Evolutionary conservation across 768 basidiomycete species (phyloP).

Genomic region (Lentinula lateritia): DNA sequence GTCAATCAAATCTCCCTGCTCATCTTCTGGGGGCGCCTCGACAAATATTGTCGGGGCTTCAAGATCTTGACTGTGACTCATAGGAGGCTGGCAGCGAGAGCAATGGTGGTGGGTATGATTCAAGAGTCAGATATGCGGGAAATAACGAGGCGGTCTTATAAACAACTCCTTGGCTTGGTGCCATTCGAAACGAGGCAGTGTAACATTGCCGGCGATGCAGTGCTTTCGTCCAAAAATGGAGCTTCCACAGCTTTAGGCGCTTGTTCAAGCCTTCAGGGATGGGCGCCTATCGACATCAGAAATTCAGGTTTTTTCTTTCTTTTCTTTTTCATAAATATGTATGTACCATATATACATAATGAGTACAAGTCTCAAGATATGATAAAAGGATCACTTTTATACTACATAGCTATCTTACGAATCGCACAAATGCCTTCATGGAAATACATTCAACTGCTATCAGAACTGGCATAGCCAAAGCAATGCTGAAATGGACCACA

Average conservation of each 20-base stretch:
- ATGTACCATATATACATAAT: too few species aligned
- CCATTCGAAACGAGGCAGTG: background rate
- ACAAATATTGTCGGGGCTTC: constrained; percentile 6
- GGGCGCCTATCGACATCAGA: background rate
- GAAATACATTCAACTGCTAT: background rate
- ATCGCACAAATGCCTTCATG: background rate
- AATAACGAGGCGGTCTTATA: background rate
- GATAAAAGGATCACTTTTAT: too few species aligned
- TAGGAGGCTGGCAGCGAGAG: background rate
- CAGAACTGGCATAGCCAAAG: background rate
- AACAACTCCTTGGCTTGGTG: background rate
- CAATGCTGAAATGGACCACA: background rate
- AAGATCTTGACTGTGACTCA: constrained; percentile 3
- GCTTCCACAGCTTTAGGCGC: background rate
- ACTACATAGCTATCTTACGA: too few species aligned
- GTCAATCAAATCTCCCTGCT: constrained; percentile 6
- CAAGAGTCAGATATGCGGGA: background rate
- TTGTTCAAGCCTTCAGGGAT: too few species aligned
- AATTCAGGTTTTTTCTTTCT: too few species aligned
- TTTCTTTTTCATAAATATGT: too few species aligned
- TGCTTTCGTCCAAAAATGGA: background rate
- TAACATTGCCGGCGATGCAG: background rate
- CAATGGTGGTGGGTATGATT: background rate
- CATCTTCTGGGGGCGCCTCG: constrained; percentile 3
- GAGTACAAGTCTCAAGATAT: too few species aligned